These are phyloP conservation scores for Angophora floribunda DNA, from an alignment of 345 rosid species.

Conservation along the genomic window DNA sequence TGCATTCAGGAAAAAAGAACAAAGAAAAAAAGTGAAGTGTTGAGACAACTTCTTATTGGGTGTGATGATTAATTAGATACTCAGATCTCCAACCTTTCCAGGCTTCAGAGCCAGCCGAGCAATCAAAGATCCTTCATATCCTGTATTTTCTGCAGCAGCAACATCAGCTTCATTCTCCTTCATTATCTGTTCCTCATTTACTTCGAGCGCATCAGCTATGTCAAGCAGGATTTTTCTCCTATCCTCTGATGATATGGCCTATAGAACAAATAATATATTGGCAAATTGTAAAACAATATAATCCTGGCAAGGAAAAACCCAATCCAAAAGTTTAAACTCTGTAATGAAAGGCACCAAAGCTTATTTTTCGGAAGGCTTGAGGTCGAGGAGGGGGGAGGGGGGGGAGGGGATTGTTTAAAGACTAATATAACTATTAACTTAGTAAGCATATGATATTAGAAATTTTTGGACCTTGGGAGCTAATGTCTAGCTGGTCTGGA, in stretches of 20 bases:
- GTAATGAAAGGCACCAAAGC: not conserved
- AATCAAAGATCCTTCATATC: constrained; percentile 70
- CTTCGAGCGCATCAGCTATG: constrained; percentile 81
- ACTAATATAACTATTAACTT: not conserved
- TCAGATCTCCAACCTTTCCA: constrained; percentile 46
- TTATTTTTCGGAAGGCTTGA: not conserved
- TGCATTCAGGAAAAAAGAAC: constrained; percentile 11
- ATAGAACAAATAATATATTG: constrained; percentile 5
- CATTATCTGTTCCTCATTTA: constrained; percentile 53
- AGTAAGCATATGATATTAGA: not conserved
- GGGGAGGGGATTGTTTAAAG: no score
- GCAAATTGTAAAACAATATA: not conserved
- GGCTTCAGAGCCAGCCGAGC: constrained; percentile 79
- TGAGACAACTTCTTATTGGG: not conserved
- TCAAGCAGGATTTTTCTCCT: constrained; percentile 67
- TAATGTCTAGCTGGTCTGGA: not conserved
- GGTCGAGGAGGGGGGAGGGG: not conserved
- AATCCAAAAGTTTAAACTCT: not conserved
- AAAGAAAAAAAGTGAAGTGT: not conserved
- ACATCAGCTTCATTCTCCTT: constrained; percentile 81
- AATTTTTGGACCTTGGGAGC: not conserved
- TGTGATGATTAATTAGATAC: not conserved
- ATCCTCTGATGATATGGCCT: constrained; percentile 67
- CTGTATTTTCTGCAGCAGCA: constrained; percentile 62
- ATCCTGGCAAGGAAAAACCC: not conserved